Percentiles rank a stretch among this genome's conserved stretches.
Conservation (phyloP, 805 yeast genomes). For the Candida silvicultrix region DNA sequence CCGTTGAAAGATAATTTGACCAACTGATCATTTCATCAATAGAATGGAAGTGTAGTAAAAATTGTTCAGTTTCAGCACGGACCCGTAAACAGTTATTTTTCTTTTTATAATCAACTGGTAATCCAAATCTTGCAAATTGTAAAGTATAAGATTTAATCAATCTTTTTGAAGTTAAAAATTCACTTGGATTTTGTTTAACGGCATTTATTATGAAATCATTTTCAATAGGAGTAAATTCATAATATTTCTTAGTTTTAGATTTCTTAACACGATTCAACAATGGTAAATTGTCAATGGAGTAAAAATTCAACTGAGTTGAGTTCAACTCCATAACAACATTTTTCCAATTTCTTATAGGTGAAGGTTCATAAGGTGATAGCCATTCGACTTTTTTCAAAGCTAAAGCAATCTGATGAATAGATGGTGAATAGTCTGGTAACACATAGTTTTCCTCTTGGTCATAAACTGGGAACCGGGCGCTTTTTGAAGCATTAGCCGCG, state of each 20-base stretch:
- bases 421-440: slow-evolving; percentile 63
- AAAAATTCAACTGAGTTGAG: slow-evolving; percentile 79
- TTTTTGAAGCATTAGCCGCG: slow-evolving; percentile 20
- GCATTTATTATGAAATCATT: slow-evolving; percentile 18
- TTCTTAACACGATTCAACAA: slow-evolving; percentile 24
- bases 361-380: slow-evolving; percentile 68
- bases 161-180: slow-evolving; percentile 15
- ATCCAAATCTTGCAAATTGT: slow-evolving; percentile 79
- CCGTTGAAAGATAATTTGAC: slow-evolving; percentile 67
- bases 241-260: slow-evolving; percentile 20
- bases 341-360: slow-evolving; percentile 67
- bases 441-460: slow-evolving; percentile 21
- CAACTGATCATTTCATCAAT: slow-evolving; percentile 70
- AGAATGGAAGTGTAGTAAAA: slow-evolving; percentile 56
- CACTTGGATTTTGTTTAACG: slow-evolving; percentile 8
- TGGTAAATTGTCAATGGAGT: slow-evolving; percentile 33
- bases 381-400: slow-evolving; percentile 67
- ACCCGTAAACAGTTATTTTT: slow-evolving; percentile 62
- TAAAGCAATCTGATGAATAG: slow-evolving; percentile 53
- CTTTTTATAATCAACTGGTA: slow-evolving; percentile 80
- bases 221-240: slow-evolving; percentile 19
- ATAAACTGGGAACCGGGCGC: slow-evolving; percentile 27
- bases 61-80: slow-evolving; percentile 80
- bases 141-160: slow-evolving; percentile 66
- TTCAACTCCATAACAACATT: slow-evolving; percentile 65